A percentile compares a stretch with the other conserved stretches of the same genome.
Conservation (phyloP, 768 basidiomycete species). For the Lactarius sp. region DNA sequence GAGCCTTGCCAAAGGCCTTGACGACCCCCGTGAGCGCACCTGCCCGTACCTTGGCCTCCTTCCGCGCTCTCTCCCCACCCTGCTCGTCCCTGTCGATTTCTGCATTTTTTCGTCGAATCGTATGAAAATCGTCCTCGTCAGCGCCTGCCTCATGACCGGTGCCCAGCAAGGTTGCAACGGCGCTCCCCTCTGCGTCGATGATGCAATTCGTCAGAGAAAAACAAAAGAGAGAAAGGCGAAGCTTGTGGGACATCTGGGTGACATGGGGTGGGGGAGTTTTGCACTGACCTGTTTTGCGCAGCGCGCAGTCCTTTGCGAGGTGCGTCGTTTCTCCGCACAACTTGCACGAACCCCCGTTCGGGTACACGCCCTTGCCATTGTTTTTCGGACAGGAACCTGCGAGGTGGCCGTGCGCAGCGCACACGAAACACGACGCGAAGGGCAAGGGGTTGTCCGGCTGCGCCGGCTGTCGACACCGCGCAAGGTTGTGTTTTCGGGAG, state of each 20-base stretch:
- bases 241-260: background rate
- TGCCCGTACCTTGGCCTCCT: conserved; percentile 39
- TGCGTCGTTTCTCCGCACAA: conserved; percentile 83
- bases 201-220: background rate
- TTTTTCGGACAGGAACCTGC: conserved; percentile 82
- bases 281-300: conserved; percentile 46
- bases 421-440: conserved; percentile 90
- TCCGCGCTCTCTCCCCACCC: conserved; percentile 40
- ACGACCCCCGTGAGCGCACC: conserved; percentile 42
- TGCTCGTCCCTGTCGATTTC: conserved; percentile 62
- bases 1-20: conserved; percentile 25
- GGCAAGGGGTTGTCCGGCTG: conserved; percentile 68
- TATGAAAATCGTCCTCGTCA: conserved; percentile 95
- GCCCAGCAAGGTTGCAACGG: conserved; percentile 43
- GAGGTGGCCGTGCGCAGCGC: conserved; percentile 77
- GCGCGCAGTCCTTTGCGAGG: conserved; percentile 76
- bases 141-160: conserved; percentile 58
- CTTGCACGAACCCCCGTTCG: conserved; percentile 87
- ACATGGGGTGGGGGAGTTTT: background rate
- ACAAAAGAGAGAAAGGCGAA: background rate
- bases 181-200: conserved; percentile 33
- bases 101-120: conserved; percentile 56
- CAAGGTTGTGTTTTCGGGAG: conserved; percentile 69
- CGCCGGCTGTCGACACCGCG: conserved; percentile 64
- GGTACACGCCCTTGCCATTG: conserved; percentile 75